Evolutionary conservation across 1,284 basidiomycete species (phyloP).

Genomic region (Apiotrichum veenhuisii): DNA sequence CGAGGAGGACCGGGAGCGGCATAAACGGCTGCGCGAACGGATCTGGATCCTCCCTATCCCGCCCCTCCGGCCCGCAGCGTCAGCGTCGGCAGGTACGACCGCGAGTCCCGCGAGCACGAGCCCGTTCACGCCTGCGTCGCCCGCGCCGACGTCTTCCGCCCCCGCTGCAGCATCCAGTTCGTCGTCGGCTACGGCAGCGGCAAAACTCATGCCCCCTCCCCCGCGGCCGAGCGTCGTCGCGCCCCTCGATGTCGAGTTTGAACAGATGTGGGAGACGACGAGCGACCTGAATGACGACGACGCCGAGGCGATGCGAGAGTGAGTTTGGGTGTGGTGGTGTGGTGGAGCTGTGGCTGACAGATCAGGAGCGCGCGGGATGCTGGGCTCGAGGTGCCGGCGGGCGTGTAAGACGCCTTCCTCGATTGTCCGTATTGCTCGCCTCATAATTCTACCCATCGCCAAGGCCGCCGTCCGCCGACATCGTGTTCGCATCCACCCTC

Average conservation of each 20-base stretch:
- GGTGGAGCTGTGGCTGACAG: not conserved
- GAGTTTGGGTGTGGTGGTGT: slow-evolving; percentile 24
- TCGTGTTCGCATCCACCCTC: too few species aligned
- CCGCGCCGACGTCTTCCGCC: slow-evolving; percentile 11
- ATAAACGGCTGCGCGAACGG: slow-evolving; percentile 85
- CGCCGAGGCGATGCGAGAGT: slow-evolving; percentile 37
- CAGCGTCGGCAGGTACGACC: not conserved
- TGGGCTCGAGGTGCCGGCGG: not conserved
- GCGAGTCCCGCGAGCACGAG: not conserved
- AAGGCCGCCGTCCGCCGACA: too few species aligned
- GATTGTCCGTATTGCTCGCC: too few species aligned
- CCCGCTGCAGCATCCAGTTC: not conserved
- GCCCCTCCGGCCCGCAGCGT: slow-evolving; percentile 19
- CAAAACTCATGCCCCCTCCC: slow-evolving; percentile 27
- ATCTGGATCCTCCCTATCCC: slow-evolving; percentile 74
- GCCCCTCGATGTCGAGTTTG: slow-evolving; percentile 79
- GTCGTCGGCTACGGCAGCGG: not conserved
- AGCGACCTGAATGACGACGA: slow-evolving; percentile 87
- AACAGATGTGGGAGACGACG: slow-evolving; percentile 85
- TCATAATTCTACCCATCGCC: too few species aligned
- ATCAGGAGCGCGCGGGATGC: slow-evolving; percentile 5
- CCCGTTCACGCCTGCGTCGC: slow-evolving; percentile 33
- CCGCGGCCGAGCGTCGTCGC: slow-evolving; percentile 44
- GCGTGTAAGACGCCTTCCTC: too few species aligned
- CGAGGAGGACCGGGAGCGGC: slow-evolving; percentile 90